phyloP scores from a whole-genome alignment of 129 eudicot species.

The Lonicera japonica region DNA sequence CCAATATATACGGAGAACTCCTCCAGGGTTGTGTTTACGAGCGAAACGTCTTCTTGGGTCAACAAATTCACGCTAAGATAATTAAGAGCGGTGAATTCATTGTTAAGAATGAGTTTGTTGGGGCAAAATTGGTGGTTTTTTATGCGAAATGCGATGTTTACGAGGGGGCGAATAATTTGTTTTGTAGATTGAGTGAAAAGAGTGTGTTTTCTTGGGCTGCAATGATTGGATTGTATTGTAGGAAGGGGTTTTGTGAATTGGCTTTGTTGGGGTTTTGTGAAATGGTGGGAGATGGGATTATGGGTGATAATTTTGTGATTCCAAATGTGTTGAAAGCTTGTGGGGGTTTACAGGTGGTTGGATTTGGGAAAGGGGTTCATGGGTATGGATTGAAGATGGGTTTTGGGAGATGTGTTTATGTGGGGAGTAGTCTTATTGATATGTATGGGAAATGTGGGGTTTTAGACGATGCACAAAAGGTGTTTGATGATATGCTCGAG shows the following conservation, averaged over 20 bases:
- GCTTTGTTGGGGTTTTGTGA: conserved; percentile 40
- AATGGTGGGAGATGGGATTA: conserved; percentile 44
- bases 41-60: conserved; percentile 39
- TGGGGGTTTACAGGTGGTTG: conserved; percentile 39
- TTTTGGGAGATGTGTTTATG: conserved; percentile 56
- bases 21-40: conserved; percentile 67
- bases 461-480: conserved; percentile 39
- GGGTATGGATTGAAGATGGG: conserved; percentile 64
- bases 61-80: conserved; percentile 67
- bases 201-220: conserved; percentile 79
- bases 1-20: conserved; percentile 48
- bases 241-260: conserved; percentile 26
- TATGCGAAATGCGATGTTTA: conserved; percentile 54
- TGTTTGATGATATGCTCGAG: conserved; percentile 60
- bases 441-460: conserved; percentile 79
- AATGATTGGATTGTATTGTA: conserved; percentile 55
- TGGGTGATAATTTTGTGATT: conserved; percentile 69
- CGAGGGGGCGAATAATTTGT: conserved; percentile 30
- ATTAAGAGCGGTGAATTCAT: conserved; percentile 44
- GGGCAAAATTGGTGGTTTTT: conserved; percentile 56
- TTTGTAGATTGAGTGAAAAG: conserved; percentile 26
- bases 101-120: conserved; percentile 42
- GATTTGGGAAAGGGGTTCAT: conserved; percentile 69
- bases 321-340: conserved; percentile 91
- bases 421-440: conserved; percentile 71